These are phyloP conservation scores for Claviceps sorghi DNA, from an alignment of 2,329 filamentous ascomycete genomes.

Conservation along the genomic window DNA sequence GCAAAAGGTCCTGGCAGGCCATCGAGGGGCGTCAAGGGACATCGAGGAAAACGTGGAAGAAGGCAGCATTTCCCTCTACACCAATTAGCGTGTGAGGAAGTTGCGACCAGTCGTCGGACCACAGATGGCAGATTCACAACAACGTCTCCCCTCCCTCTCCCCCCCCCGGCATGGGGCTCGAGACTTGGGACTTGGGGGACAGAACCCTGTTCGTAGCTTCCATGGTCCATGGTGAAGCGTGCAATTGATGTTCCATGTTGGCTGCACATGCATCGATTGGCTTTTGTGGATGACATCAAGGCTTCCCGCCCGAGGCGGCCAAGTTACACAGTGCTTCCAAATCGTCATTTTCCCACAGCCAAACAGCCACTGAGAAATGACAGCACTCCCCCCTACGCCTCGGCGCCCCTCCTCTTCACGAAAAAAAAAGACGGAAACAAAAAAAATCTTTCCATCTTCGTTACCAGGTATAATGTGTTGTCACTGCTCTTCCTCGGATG, in stretches of 20 bases:
- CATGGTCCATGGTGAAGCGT: neutral
- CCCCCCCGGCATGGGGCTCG: neutral
- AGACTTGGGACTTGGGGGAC: no score
- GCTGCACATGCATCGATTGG: neutral
- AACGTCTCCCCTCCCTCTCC: neutral
- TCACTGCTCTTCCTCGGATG: neutral
- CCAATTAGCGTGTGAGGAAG: neutral
- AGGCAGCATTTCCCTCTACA: neutral
- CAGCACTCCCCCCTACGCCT: neutral
- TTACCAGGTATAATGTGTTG: neutral
- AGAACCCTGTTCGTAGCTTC: neutral
- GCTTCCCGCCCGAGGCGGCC: neutral
- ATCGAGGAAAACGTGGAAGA: neutral
- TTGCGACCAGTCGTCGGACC: neutral
- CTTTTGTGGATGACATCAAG: neutral
- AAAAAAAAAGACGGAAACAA: neutral
- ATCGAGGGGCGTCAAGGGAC: neutral
- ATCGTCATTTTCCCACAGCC: constrained; percentile 1
- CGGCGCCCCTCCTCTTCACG: neutral
- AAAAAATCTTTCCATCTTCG: neutral
- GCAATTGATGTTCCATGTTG: neutral
- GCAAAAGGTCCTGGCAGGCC: neutral
- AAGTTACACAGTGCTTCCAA: constrained; percentile 1
- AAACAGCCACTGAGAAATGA: constrained; percentile 1
- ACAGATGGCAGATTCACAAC: neutral